Evolutionary conservation across 805 yeast genomes (phyloP).

Genomic region (Candida hungchunana): DNA sequence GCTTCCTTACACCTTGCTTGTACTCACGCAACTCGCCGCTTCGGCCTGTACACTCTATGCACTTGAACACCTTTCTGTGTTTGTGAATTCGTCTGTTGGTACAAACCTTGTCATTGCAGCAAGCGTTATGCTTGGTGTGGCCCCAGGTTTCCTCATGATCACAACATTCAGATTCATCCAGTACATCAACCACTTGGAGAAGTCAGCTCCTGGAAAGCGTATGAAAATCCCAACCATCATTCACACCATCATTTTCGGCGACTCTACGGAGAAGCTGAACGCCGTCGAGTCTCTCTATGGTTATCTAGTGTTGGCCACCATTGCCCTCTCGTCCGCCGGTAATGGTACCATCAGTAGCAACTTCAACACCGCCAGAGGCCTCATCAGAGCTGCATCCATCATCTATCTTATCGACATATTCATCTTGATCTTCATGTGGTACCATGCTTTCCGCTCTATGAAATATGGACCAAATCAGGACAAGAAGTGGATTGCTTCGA

Average conservation of each 20-base stretch:
- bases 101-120: constrained; percentile 1
- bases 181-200: neutral
- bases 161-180: neutral
- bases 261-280: neutral
- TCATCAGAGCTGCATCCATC: neutral
- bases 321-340: neutral
- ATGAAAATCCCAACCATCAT: neutral
- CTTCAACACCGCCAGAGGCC: constrained; percentile 1
- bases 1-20: neutral
- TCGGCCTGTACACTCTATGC: constrained; percentile 1
- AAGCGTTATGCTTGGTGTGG: neutral
- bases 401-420: neutral
- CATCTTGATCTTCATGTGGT: neutral
- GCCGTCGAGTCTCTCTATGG: neutral
- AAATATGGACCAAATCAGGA: neutral
- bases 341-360: neutral
- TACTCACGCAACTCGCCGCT: constrained; percentile 1
- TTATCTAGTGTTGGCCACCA: neutral
- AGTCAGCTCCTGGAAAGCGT: neutral
- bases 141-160: neutral
- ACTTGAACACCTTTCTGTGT: neutral
- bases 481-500: neutral
- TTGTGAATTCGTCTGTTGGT: neutral
- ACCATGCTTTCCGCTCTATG: neutral
- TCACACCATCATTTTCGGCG: neutral